Base-by-base conservation (phyloP, 2,329 filamentous ascomycete genomes). In the Pseudogymnoascus pannorum region DNA sequence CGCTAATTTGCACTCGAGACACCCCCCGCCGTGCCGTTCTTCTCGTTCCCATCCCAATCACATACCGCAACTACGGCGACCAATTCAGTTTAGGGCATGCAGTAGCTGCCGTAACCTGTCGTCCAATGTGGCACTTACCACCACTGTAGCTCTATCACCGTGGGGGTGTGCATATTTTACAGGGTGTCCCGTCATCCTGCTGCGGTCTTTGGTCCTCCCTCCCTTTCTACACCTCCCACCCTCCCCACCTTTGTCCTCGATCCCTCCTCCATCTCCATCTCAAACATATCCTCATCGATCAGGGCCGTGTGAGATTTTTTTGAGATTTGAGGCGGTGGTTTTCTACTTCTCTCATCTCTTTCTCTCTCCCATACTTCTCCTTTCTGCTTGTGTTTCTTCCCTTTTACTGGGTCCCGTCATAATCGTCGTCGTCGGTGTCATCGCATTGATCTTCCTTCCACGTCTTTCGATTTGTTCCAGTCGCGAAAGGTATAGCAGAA, bases 361-460 rank as follows among this genome's bases (percentile, higher is more conserved):
- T n/a, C 54, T 58, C 42, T 29, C 29, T 58, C 54, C 33, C 31
- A 57, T 51, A 51, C 44, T 51, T 51, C 44, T 51, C 44, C n/a
- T 58, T 58, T 58, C 57, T 58, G 57, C 57, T 58, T 58, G 57
- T 58, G 31, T 58, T 35, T 58, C 57, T 58, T 31, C 44, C 44
- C 44, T 51, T 51, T 8, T 51, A 18, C 44, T 24, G 44, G 44
- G 44, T 29, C 24, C 24, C 22, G 44, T 51, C 44, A 51, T 58
- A 58, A 35, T 24, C 31, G 57, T 58, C 57, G 57, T 58, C 31
- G 18, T 58, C 31, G 57, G 57, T 38, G 31, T 58, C 57, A 36
- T 58, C 57, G 57, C 35, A 58, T 58, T 58, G 57, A 22, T 36
- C 57, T 38, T 58, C 18, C 57, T 58, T 58, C 57, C 14, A 58